Percentiles rank a stretch among this genome's conserved stretches.
These are phyloP conservation scores for Athelia psychrophila DNA, from an alignment of 1,284 basidiomycete genomes.

Conservation along the genomic window DNA sequence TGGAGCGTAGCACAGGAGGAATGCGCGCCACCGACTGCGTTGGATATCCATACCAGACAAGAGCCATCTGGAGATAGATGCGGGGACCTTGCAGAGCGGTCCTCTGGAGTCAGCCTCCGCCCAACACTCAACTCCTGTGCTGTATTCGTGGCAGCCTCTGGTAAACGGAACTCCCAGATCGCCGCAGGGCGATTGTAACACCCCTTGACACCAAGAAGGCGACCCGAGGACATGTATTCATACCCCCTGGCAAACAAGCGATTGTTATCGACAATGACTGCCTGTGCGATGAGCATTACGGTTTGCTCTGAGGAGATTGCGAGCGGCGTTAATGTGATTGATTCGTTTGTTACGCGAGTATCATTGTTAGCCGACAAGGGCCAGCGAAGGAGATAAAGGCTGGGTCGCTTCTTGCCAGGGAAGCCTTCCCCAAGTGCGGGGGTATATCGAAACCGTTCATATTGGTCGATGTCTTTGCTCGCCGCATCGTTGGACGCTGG, in stretches of 20 bases:
- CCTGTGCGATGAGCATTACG: constrained; percentile 50
- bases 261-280: constrained; percentile 43
- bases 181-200: constrained; percentile 63
- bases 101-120: constrained; percentile 36
- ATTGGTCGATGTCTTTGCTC: constrained; percentile 28
- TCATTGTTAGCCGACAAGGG: neutral
- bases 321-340: neutral
- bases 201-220: constrained; percentile 55
- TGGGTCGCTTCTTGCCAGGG: constrained; percentile 44
- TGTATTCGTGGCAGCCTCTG: neutral
- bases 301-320: neutral
- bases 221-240: constrained; percentile 52
- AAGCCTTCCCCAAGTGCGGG: constrained; percentile 58
- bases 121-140: constrained; percentile 7
- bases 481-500: constrained; percentile 22
- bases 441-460: constrained; percentile 46
- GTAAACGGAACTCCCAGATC: constrained; percentile 49
- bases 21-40: constrained; percentile 57
- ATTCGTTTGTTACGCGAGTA: too few relatives aligned
- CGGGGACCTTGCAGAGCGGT: constrained; percentile 57
- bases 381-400: constrained; percentile 50
- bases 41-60: constrained; percentile 54
- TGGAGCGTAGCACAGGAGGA: constrained; percentile 53
- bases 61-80: constrained; percentile 33
- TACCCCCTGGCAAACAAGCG: constrained; percentile 60